These are phyloP conservation scores for Cutaneotrichosporon curvatum DNA, from an alignment of 1,284 basidiomycete genomes.

Conservation along the genomic window DNA sequence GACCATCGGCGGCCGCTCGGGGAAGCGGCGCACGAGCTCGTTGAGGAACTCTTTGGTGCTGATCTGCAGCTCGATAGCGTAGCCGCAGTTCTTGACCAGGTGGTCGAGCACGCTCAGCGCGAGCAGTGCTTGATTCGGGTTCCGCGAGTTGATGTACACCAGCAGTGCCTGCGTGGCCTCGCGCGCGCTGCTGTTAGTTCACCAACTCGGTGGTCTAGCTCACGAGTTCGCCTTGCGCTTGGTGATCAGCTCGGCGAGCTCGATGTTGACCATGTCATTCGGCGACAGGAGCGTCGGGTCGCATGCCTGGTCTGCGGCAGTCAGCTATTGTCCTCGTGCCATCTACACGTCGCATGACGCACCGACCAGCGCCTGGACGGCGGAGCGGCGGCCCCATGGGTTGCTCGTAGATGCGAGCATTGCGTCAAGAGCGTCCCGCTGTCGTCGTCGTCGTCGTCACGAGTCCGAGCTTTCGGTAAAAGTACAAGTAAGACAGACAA, in stretches of 20 bases:
- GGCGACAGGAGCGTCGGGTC: constrained; percentile 79
- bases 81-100: constrained; percentile 90
- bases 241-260: constrained; percentile 89
- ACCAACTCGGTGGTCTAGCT: constrained; percentile 39
- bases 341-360: constrained; percentile 11
- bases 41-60: constrained; percentile 99
- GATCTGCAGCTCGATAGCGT: constrained; percentile 93
- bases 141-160: constrained; percentile 41
- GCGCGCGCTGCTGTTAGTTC: constrained; percentile 22
- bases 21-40: constrained; percentile 94
- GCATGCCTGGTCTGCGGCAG: constrained; percentile 62
- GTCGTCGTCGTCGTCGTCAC: too few species aligned
- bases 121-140: constrained; percentile 39
- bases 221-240: constrained; percentile 94
- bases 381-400: constrained; percentile 36
- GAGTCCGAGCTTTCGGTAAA: too few species aligned
- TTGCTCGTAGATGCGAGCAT: constrained; percentile 22
- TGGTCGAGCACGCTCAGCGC: constrained; percentile 68
- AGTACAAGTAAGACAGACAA: too few species aligned
- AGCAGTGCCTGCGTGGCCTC: constrained; percentile 51
- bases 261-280: constrained; percentile 85
- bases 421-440: neutral
- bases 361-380: constrained; percentile 44
- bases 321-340: too few species aligned
- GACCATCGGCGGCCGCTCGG: constrained; percentile 92